These are phyloP conservation scores for Nigrograna mackinnonii DNA, from an alignment of 2,329 filamentous ascomycete genomes.

Conservation along the genomic window DNA sequence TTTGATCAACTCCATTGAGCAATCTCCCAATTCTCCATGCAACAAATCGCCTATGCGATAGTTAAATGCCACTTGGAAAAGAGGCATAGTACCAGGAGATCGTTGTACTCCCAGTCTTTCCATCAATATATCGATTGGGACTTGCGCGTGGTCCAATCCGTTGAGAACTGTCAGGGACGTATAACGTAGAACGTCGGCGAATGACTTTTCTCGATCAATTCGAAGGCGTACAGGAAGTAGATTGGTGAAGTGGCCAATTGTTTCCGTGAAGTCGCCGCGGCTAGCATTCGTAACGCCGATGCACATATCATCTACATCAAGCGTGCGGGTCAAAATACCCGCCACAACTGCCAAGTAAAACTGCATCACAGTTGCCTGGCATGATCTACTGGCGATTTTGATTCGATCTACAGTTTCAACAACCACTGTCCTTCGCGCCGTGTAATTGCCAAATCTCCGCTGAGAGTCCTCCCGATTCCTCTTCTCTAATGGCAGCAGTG, in stretches of 20 bases:
- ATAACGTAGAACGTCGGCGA: slow-evolving; percentile 8
- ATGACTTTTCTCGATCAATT: slow-evolving; percentile 1
- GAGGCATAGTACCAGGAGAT: slow-evolving; percentile 44
- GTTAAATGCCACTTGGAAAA: slow-evolving; percentile 57
- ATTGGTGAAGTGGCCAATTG: slow-evolving; percentile 54
- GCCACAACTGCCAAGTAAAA: slow-evolving; percentile 50
- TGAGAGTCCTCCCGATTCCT: slow-evolving; percentile 6
- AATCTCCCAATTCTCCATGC: slow-evolving; percentile 18
- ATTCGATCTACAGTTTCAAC: too few species aligned
- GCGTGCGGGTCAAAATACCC: slow-evolving; percentile 16
- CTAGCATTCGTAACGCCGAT: slow-evolving; percentile 56
- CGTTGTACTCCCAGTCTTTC: slow-evolving; percentile 46
- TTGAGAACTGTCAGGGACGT: slow-evolving; percentile 28
- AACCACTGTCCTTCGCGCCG: too few species aligned
- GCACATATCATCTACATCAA: slow-evolving; percentile 43
- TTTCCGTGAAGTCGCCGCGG: slow-evolving; percentile 31
- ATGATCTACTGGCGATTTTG: slow-evolving; percentile 19
- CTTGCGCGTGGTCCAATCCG: slow-evolving; percentile 46
- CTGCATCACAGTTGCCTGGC: slow-evolving; percentile 48
- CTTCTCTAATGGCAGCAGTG: slow-evolving; percentile 2
- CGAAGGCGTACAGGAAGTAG: slow-evolving; percentile 51
- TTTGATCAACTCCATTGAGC: slow-evolving; percentile 23
- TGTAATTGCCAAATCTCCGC: too few species aligned
- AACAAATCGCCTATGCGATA: slow-evolving; percentile 44
- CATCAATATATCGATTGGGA: slow-evolving; percentile 57